Evolutionary conservation across 306 rosid genomes (phyloP), one percentile per base, ranked within the genome.

Genomic region (Quercus rubra): DNA sequence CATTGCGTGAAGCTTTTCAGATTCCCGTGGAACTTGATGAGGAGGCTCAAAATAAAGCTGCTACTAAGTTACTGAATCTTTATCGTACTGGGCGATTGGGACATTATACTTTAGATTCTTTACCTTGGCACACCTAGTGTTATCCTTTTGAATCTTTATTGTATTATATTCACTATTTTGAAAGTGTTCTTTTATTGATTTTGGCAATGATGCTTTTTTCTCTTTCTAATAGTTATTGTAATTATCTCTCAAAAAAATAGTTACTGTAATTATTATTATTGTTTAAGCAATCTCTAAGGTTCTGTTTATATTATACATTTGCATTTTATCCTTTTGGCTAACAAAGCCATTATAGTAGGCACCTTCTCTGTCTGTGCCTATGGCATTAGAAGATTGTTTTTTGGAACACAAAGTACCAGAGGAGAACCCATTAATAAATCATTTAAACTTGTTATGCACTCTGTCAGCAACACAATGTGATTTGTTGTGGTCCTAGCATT

Each of bases 71-170:
- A 71, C 81, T 94, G 76, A 87, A 92, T 87, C 96, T 92, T 72
- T 92, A 83, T 72, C 97, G 90, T 52, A 89, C 94, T 3, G 96
- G 98, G 52, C 89, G 98, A 55, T 89, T 94, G 54, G 96, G 97
- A 63, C 92, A 85, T 74, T 90, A 89, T 71, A 80, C 90, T 71
- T 80, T 94, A 6, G 98, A 94, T 83, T 74, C 73, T 77, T 33
- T 88, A 67, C 91, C 90, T 9, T 14, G 23, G n/a, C 70, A 72
- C 68, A 17, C 75, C 55, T 41, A 25, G 2, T 73, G 27, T 59
- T 31, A 19, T n/a, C 5, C 72, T 20, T 51, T 31, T 33, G 38
- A 33, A 33, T 33, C 38, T 33, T 33, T 19, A 5, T 49, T 55
- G 71, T 73, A 3, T 14, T 10, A 13, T 41, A 74, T n/a, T 21